Evolutionary conservation across 495 filamentous ascomycete genomes (phyloP).

Genomic region (Aspergillus haitiensis): DNA sequence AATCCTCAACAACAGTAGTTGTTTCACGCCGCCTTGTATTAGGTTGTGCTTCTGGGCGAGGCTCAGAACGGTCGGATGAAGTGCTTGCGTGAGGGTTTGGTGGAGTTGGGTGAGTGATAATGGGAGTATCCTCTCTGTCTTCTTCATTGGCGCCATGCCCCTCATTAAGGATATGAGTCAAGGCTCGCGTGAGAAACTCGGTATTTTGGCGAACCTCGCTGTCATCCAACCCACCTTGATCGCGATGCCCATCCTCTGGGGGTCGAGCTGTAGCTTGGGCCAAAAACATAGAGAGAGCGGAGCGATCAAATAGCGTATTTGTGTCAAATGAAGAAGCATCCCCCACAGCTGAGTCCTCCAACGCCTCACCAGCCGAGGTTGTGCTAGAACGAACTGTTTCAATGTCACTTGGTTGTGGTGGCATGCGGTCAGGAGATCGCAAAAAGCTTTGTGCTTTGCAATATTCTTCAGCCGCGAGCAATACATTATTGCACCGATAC

Average conservation of each 20-base stretch:
- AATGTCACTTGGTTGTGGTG: constrained; percentile 59
- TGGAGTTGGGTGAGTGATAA: constrained; percentile 20
- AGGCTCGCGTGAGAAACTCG: constrained; percentile 37
- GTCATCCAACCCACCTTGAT: constrained; percentile 27
- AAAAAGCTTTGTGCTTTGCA: constrained; percentile 58
- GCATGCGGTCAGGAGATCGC: constrained; percentile 50
- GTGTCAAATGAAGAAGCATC: constrained; percentile 36
- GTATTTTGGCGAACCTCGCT: constrained; percentile 34
- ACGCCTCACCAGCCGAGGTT: constrained; percentile 31
- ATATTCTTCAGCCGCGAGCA: constrained; percentile 65
- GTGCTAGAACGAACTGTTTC: constrained; percentile 43
- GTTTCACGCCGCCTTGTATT: constrained; percentile 34
- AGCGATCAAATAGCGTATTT: constrained; percentile 30
- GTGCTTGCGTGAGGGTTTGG: constrained; percentile 17
- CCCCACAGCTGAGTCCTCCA: constrained; percentile 32
- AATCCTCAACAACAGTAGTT: constrained; percentile 68
- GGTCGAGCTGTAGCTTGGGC: constrained; percentile 35
- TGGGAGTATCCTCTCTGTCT: constrained; percentile 30
- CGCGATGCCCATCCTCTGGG: constrained; percentile 25
- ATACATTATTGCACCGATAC: constrained; percentile 74
- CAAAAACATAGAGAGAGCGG: constrained; percentile 43
- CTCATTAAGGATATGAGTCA: constrained; percentile 40
- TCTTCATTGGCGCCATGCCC: constrained; percentile 30
- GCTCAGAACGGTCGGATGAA: constrained; percentile 27
- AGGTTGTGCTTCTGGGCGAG: constrained; percentile 22